These are phyloP conservation scores for Sclerotinia nivalis DNA, from an alignment of 2,329 filamentous ascomycete genomes.

Conservation along the genomic window DNA sequence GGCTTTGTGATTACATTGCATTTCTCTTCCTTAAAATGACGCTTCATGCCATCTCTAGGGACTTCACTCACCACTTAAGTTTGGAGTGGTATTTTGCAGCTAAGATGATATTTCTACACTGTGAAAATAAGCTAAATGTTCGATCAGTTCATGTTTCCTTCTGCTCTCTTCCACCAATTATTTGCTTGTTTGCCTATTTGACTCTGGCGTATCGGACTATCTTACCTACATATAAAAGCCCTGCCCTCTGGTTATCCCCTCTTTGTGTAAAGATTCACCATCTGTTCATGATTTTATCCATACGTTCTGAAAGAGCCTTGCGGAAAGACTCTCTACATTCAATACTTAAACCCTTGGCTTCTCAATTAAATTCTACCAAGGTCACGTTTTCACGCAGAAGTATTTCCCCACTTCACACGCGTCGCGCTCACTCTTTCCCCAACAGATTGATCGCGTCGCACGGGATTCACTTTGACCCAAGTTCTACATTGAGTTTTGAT, in stretches of 20 bases:
- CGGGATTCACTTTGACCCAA: background rate
- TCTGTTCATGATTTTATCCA: background rate
- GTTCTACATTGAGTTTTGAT: background rate
- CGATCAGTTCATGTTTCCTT: background rate
- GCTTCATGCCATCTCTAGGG: rapidly evolving
- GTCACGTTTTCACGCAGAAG: background rate
- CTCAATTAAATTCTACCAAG: background rate
- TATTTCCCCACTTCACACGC: background rate
- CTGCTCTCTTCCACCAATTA: background rate
- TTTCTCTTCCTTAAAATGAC: background rate
- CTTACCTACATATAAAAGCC: background rate
- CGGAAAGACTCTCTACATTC: background rate
- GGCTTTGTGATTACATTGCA: background rate
- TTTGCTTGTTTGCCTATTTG: background rate
- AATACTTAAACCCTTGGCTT: background rate
- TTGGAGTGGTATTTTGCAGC: too few relatives aligned
- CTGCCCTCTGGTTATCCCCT: too few relatives aligned
- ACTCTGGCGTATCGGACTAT: background rate
- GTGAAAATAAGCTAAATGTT: background rate
- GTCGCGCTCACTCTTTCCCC: background rate
- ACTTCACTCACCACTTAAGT: background rate
- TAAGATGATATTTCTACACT: background rate
- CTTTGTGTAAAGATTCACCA: background rate
- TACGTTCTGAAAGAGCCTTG: too few relatives aligned
- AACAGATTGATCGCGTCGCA: background rate